Evolutionary conservation across 305 asterid genomes (phyloP).

Genomic region (Vinca major): DNA sequence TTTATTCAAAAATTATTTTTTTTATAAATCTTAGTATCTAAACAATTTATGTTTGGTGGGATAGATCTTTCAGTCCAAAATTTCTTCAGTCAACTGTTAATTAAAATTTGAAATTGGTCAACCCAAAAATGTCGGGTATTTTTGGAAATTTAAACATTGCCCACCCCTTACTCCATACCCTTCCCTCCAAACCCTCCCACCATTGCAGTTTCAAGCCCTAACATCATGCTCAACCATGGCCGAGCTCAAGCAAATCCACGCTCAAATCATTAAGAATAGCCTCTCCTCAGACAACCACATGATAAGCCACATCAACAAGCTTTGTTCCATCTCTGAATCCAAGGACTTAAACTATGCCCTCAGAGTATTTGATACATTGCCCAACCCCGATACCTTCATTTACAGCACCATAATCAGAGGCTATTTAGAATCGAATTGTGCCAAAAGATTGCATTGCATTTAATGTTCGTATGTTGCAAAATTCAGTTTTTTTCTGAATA

Average conservation of each 20-base stretch:
- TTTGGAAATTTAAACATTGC: too few species aligned
- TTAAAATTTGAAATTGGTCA: too few species aligned
- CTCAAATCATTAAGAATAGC: conserved; percentile 57
- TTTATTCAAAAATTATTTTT: too few species aligned
- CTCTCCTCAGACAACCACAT: conserved; percentile 53
- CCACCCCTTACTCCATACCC: too few species aligned
- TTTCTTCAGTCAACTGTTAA: too few species aligned
- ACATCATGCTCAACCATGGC: conserved; percentile 56
- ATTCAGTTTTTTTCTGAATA: conserved; percentile 42
- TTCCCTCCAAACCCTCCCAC: too few species aligned
- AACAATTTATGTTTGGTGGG: too few species aligned
- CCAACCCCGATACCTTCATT: conserved; percentile 63
- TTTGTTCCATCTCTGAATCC: conserved; percentile 33
- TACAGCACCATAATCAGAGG: conserved; percentile 65
- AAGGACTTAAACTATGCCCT: conserved; percentile 56
- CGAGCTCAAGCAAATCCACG: conserved; percentile 61
- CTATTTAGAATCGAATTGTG: conserved; percentile 25
- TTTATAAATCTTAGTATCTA: too few species aligned
- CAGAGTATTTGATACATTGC: conserved; percentile 52
- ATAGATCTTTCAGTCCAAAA: too few species aligned
- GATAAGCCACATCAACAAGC: conserved; percentile 59
- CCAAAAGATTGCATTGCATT: conserved; percentile 30
- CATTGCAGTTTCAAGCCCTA: conserved; percentile 27
- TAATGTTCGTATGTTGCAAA: conserved; percentile 42
- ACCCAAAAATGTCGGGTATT: too few species aligned